Base-by-base conservation (phyloP, 495 filamentous ascomycete species). In the Talaromyces trachyspermus region DNA sequence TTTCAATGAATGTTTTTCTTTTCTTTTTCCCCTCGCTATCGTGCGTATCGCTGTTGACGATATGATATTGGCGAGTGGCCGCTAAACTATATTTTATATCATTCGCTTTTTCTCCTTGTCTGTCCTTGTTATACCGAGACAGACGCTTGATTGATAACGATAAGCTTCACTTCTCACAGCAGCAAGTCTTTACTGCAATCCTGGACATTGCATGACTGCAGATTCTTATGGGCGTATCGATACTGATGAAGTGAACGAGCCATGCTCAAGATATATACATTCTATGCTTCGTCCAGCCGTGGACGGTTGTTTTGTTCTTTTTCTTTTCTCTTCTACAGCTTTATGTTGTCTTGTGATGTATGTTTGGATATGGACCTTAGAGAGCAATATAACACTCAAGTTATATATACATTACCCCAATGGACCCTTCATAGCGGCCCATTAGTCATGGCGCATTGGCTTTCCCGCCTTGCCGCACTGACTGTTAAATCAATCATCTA, bases 1-100 rank as follows among this genome's bases (percentile, higher is more conserved):
- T 7, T 6, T 39, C 14, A 6, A 39, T 39, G 6, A 15, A 7
- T 8, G 14, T 39, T 60, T 53, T 56, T 53, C 53, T 52, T 53
- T 49, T 26, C 22, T 53, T 58, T 32, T 53, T 25, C 36, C 18
- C 38, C 42, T 41, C 22, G n/a, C n/a, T n/a, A n/a, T n/a, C n/a
- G n/a, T n/a, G n/a, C n/a, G n/a, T n/a, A n/a, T n/a, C n/a, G n/a
- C n/a, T n/a, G n/a, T n/a, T n/a, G n/a, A n/a, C n/a, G n/a, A n/a
- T n/a, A n/a, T n/a, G n/a, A n/a, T n/a, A n/a, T n/a, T n/a, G n/a
- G n/a, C n/a, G n/a, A n/a, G n/a, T n/a, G n/a, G n/a, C n/a, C n/a
- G n/a, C n/a, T n/a, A n/a, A n/a, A n/a, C n/a, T n/a, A n/a, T n/a
- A n/a, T 50, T 23, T 54, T 47, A 41, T 38, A 36, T 30, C 42